Evolutionary conservation across 148 eudicot species (phyloP).

Genomic region (Cornus kousa): DNA sequence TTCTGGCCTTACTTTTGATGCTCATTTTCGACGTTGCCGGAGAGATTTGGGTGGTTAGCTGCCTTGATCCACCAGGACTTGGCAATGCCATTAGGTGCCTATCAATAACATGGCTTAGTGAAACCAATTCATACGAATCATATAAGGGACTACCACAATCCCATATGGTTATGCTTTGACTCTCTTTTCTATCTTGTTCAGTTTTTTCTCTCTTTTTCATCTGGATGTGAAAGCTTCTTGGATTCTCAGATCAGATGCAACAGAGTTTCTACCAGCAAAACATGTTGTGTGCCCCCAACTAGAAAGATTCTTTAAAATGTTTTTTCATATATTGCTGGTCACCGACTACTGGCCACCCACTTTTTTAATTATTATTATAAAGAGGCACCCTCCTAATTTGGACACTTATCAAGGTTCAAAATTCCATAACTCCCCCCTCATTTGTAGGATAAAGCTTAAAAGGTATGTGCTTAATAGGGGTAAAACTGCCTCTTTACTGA

Average conservation of each 20-base stretch:
- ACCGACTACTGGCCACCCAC: neutral
- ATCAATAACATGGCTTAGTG: slow-evolving; percentile 44
- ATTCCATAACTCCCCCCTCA: neutral
- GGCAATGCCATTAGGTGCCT: slow-evolving; percentile 49
- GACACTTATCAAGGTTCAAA: neutral
- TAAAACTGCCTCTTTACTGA: too few species aligned
- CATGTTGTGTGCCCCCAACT: neutral
- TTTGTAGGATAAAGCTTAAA: too few species aligned
- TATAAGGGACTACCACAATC: slow-evolving; percentile 81
- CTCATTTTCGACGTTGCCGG: neutral
- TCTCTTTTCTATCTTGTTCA: neutral
- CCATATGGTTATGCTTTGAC: slow-evolving; percentile 35
- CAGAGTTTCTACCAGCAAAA: too few species aligned
- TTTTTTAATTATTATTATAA: too few species aligned
- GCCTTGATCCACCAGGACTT: slow-evolving; percentile 24
- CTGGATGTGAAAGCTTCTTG: neutral
- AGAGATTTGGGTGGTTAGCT: slow-evolving; percentile 4
- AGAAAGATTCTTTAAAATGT: neutral
- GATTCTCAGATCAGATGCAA: too few species aligned
- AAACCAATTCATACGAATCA: slow-evolving; percentile 62
- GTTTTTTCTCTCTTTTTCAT: neutral
- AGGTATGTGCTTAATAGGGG: too few species aligned
- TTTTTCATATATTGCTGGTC: neutral
- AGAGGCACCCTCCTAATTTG: neutral
- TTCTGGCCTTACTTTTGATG: neutral